Conservation (phyloP, 2,329 filamentous ascomycete species). For the Clonostachys chloroleuca region DNA sequence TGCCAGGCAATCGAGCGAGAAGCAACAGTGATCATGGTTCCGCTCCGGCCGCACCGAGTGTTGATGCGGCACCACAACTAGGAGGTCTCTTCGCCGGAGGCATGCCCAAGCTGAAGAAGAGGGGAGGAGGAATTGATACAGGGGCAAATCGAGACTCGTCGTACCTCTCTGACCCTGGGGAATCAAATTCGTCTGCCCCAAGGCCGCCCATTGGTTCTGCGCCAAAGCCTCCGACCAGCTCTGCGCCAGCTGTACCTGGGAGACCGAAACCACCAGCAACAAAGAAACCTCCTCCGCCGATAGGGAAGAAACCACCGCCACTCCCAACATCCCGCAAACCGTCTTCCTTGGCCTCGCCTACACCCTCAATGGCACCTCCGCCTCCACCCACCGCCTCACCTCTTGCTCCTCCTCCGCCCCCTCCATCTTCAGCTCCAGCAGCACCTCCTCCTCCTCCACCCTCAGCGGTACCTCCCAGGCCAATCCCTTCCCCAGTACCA, state of each 20-base stretch:
- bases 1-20: slow-evolving; percentile 65
- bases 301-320: slow-evolving; percentile 71
- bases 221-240: slow-evolving; percentile 54
- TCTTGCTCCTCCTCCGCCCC: slow-evolving; percentile 30
- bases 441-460: slow-evolving; percentile 30
- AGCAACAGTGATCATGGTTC: slow-evolving; percentile 77
- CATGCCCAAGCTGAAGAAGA: slow-evolving; percentile 92
- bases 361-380: slow-evolving; percentile 20
- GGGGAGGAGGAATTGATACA: slow-evolving; percentile 74
- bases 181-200: slow-evolving; percentile 9
- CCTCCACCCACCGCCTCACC: slow-evolving; percentile 19
- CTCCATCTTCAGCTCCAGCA: slow-evolving; percentile 33
- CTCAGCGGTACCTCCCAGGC: slow-evolving; percentile 21
- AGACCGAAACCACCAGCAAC: slow-evolving; percentile 27
- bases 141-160: slow-evolving; percentile 56
- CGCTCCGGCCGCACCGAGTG: slow-evolving; percentile 32
- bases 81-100: slow-evolving; percentile 87
- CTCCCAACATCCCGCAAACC: slow-evolving; percentile 58
- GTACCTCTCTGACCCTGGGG: slow-evolving; percentile 74
- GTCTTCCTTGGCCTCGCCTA: slow-evolving; percentile 23
- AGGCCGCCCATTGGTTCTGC: slow-evolving; percentile 25
- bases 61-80: slow-evolving; percentile 70
- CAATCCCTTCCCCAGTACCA: slow-evolving; percentile 21
- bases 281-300: slow-evolving; percentile 66
- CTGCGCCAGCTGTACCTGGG: slow-evolving; percentile 55